These are phyloP conservation scores for Pseudoscleropodium purum DNA, from an alignment of 225 moss, liverwort and hornwort genomes.

Conservation along the genomic window DNA sequence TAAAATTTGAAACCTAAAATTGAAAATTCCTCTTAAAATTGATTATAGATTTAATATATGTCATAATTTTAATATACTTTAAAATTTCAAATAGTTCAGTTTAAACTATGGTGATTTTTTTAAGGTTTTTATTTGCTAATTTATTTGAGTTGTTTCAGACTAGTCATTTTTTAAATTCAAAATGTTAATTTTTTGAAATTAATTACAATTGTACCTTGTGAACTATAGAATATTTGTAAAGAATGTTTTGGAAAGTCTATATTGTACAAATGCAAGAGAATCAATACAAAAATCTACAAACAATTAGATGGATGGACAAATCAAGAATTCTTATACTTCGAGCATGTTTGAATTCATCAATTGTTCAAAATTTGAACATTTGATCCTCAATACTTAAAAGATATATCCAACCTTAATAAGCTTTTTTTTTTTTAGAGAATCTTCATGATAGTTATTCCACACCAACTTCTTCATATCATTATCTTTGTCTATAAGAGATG, in stretches of 20 bases:
- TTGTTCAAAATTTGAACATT: neutral
- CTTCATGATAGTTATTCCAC: too few species aligned
- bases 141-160: fast-evolving
- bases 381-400: neutral
- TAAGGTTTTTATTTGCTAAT: neutral
- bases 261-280: neutral
- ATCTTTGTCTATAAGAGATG: neutral
- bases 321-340: neutral
- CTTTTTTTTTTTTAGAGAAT: neutral
- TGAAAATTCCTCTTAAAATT: neutral
- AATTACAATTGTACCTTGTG: neutral
- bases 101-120: neutral
- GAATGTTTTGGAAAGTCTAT: too few species aligned
- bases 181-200: neutral
- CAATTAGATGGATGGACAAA: neutral
- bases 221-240: neutral
- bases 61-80: too few species aligned
- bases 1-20: neutral
- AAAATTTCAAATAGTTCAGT: neutral
- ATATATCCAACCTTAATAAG: neutral
- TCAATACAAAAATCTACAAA: neutral
- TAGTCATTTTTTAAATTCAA: neutral
- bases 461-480: neutral
- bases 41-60: neutral
- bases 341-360: neutral